These are phyloP conservation scores for Pistacia atlantica DNA, from an alignment of 345 rosid genomes.

Conservation along the genomic window DNA sequence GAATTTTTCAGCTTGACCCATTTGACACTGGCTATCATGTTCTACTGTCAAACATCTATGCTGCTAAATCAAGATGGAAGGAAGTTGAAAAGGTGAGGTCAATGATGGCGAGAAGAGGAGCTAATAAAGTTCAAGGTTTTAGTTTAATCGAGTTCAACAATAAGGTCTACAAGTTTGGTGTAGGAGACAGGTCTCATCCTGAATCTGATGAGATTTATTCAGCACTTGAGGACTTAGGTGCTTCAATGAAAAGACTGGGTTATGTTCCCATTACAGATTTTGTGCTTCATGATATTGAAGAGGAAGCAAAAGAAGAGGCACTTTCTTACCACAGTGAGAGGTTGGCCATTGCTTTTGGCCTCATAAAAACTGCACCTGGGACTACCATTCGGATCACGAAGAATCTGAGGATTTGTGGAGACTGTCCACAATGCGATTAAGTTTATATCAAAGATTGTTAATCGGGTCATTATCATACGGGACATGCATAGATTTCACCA, in stretches of 20 bases:
- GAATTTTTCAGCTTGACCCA: constrained; percentile 10
- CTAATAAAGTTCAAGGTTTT: constrained; percentile 12
- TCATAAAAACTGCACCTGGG: constrained; percentile 7
- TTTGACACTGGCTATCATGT: constrained; percentile 8
- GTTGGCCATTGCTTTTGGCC: constrained; percentile 16
- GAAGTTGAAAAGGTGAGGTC: constrained; percentile 11
- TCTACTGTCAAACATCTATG: constrained; percentile 8
- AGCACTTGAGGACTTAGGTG: not conserved
- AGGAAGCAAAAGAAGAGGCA: constrained; percentile 17
- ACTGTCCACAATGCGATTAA: constrained; percentile 13
- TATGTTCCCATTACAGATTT: constrained; percentile 5
- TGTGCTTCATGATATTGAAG: constrained; percentile 16
- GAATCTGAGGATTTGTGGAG: constrained; percentile 14
- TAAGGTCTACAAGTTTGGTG: not conserved
- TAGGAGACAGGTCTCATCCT: constrained; percentile 8
- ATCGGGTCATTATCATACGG: constrained; percentile 4
- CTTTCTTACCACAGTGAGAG: constrained; percentile 5
- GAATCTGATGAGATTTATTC: constrained; percentile 6
- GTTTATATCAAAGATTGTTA: constrained; percentile 1
- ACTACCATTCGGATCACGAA: constrained; percentile 16
- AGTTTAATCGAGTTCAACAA: constrained; percentile 10
- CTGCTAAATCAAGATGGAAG: constrained; percentile 15
- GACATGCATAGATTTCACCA: constrained; percentile 19
- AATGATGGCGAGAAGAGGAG: constrained; percentile 9
- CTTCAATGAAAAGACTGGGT: constrained; percentile 5